Base-by-base conservation (phyloP, 371 early-diverging fungal genomes). In the Mucor lusitanicus region DNA sequence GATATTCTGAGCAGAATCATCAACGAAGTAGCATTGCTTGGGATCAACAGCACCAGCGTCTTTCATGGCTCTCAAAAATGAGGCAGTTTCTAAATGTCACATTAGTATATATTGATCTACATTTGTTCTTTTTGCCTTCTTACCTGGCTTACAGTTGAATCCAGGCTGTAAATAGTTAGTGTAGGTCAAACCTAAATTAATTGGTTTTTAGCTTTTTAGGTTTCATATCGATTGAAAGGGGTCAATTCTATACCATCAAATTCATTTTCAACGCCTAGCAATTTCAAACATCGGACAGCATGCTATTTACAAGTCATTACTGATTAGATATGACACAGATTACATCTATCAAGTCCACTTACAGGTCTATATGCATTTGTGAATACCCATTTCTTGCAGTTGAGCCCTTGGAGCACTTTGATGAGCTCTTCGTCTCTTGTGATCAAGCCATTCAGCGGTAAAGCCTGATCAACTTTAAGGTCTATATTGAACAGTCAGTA, bases 71-170 rank as follows among this genome's bases (percentile, higher is more conserved):
- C 81, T 80, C 17, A 82, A 66, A 68, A 85, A 93, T 6, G 88
- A 75, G 7, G 65, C 75, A 2, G 71, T 50, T 54, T 87, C 82
- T 81, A 65, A 28, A 27, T 33, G 13, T 37, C 6, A 9, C 15
- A 48, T 25, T 21, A n/a, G 27, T 19, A 32, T 23, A 3, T 58
- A 60, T 30, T 12, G 8, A 48, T 19, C 15, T 15, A 53, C 23
- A 48, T 19, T 9, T 13, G 53, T 35, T 11, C 19, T 59, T 37
- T 37, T 37, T 37, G 37, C 1, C 13, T 63, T 8, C 54, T 57
- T 72, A 71, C 88, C 92, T 53, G 95, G 95, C 65, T 95, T 95
- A 72, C 94, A 95, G 13, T 79, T 74, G 68, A 94, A 94, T 63
- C 89, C 67, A 7, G 88, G 88, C 27, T 84, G 80, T 13, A 72